Percentiles rank a stretch among this genome's conserved stretches.
Conservation (phyloP, 2,329 filamentous ascomycete species). For the Phaeosphaeria sp. region DNA sequence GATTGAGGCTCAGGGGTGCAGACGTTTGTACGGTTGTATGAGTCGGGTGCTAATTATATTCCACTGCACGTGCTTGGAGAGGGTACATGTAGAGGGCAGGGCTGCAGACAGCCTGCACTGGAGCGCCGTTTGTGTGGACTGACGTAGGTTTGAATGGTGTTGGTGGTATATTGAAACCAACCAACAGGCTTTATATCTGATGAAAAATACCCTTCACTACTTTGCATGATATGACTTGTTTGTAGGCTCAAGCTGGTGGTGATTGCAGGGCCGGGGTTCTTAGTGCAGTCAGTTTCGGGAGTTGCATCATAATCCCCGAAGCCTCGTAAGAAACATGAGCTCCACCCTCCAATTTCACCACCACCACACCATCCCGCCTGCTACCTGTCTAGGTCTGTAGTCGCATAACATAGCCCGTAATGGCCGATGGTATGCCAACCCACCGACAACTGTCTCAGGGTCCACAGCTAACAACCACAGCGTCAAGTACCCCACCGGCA, state of each 20-base stretch:
- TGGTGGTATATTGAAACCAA: neutral
- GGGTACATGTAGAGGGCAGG: too few relatives aligned
- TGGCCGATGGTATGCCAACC: slow-evolving; percentile 34
- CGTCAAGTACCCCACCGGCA: slow-evolving; percentile 65
- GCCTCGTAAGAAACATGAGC: neutral
- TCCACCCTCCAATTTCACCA: slow-evolving; percentile 9
- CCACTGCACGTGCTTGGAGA: neutral
- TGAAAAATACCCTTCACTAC: too few relatives aligned
- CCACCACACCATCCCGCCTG: slow-evolving; percentile 1
- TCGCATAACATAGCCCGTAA: slow-evolving; percentile 9
- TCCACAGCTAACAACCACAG: slow-evolving; percentile 49
- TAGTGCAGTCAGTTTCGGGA: neutral
- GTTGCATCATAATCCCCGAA: slow-evolving; percentile 15
- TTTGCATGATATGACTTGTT: neutral
- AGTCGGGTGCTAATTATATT: slow-evolving; percentile 10
- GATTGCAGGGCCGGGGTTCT: neutral
- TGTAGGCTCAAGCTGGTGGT: neutral
- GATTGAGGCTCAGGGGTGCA: slow-evolving; percentile 16
- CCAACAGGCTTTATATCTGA: neutral
- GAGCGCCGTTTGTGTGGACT: neutral
- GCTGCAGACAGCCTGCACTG: too few relatives aligned
- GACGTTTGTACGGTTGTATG: slow-evolving; percentile 5
- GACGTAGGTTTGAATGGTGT: neutral
- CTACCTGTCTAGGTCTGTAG: neutral
- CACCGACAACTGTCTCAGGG: neutral